Conservation (phyloP, 2,329 filamentous ascomycete genomes). For the Diaporthe nobilis region DNA sequence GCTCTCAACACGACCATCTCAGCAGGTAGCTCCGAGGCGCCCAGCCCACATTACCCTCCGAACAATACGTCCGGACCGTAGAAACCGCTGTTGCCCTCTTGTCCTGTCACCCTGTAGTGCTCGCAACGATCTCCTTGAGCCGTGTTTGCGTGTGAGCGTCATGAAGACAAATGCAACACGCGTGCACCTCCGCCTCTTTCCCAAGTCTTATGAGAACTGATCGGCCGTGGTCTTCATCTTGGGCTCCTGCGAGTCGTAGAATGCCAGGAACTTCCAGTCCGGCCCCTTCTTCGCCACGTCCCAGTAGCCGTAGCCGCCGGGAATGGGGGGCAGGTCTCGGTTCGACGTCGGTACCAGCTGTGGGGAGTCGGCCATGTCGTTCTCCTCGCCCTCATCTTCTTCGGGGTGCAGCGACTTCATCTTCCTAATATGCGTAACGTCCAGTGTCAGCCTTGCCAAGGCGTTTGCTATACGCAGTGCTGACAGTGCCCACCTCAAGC, state of each 20-base stretch:
- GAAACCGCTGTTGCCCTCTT: not conserved
- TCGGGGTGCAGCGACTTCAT: conserved; percentile 40
- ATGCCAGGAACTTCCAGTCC: conserved; percentile 43
- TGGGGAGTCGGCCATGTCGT: conserved; percentile 37
- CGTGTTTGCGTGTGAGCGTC: not conserved
- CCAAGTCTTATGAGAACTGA: conserved; percentile 29
- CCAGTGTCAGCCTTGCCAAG: conserved; percentile 43
- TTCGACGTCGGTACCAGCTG: conserved; percentile 16
- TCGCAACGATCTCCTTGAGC: not conserved
- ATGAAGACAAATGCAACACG: not conserved
- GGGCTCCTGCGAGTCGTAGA: conserved; percentile 42
- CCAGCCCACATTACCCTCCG: not conserved
- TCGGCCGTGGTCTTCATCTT: conserved; percentile 40
- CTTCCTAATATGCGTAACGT: conserved; percentile 42
- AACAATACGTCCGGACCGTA: not conserved
- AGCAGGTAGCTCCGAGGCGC: conserved; percentile 25
- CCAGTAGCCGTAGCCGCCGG: conserved; percentile 42
- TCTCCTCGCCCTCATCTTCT: conserved; percentile 37
- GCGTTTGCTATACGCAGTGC: conserved; percentile 39
- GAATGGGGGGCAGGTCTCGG: conserved; percentile 37
- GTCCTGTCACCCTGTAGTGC: conserved; percentile 3
- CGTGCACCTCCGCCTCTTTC: not conserved
- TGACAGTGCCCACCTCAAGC: conserved; percentile 41
- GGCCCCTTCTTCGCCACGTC: conserved; percentile 41
- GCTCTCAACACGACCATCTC: not conserved